Conservation (phyloP, 73 alveolate species). For the Paramecium sonneborni region DNA sequence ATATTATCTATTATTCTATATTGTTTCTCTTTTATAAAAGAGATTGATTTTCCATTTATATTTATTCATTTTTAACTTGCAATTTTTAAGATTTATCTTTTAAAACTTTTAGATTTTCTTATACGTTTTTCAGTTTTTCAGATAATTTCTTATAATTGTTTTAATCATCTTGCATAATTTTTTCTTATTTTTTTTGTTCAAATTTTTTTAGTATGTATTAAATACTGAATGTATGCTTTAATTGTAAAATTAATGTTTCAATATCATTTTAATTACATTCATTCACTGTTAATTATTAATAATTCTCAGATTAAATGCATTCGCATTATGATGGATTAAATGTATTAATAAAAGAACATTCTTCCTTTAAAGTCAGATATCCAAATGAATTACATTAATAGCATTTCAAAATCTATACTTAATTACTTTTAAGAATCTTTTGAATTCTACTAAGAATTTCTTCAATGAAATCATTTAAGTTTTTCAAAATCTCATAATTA, state of each 20-base stretch:
- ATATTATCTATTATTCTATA: background rate
- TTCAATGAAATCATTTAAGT: background rate
- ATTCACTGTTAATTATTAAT: background rate
- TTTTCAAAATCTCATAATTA: background rate
- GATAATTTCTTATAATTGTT: background rate
- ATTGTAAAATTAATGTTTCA: background rate
- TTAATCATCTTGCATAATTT: background rate
- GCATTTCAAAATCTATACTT: background rate
- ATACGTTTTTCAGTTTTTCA: background rate
- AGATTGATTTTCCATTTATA: too few species aligned
- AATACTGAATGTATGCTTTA: background rate
- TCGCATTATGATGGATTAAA: background rate
- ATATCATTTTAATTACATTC: background rate
- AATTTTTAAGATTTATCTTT: too few species aligned
- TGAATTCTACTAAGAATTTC: background rate
- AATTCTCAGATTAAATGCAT: too few species aligned
- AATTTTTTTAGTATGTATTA: background rate
- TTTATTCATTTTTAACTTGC: too few species aligned
- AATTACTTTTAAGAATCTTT: background rate
- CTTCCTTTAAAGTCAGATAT: background rate
- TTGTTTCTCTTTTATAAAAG: too few species aligned
- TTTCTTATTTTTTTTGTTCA: background rate
- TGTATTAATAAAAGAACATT: background rate
- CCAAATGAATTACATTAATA: background rate
- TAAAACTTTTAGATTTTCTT: background rate